Conservation (phyloP, 2,329 filamentous ascomycete genomes). For the Camillea tinctor region DNA sequence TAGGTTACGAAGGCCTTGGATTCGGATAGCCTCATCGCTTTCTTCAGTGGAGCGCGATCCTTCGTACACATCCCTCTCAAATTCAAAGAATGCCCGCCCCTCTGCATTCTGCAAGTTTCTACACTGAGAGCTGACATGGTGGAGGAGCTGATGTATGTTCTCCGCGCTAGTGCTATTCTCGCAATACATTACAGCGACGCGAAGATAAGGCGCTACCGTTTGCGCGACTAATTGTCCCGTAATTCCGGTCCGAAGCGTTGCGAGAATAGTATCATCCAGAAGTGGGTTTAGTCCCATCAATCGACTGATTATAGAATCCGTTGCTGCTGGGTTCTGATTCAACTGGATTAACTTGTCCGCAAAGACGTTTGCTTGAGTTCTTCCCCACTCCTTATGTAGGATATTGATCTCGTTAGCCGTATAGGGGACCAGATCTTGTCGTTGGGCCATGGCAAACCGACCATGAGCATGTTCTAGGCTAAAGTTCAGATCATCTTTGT, state of each 20-base stretch:
- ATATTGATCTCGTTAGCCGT: conserved; percentile 46
- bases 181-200: conserved; percentile 56
- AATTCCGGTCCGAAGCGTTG: conserved; percentile 54
- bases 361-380: conserved; percentile 48
- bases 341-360: conserved; percentile 65
- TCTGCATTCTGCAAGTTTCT: conserved; percentile 46
- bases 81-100: conserved; percentile 48
- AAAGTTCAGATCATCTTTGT: conserved; percentile 36
- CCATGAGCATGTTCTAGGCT: conserved; percentile 41
- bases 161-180: conserved; percentile 36
- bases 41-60: conserved; percentile 30
- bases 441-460: conserved; percentile 36
- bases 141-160: conserved; percentile 39
- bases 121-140: conserved; percentile 45
- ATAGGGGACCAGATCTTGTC: conserved; percentile 42
- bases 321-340: conserved; percentile 53
- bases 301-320: conserved; percentile 55
- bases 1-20: conserved; percentile 33
- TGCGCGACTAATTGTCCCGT: conserved; percentile 48
- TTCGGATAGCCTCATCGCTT: conserved; percentile 27
- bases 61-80: conserved; percentile 38
- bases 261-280: conserved; percentile 52
- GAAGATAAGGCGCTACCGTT: conserved; percentile 55
- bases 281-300: conserved; percentile 53
- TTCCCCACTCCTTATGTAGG: conserved; percentile 44